Percentiles rank a stretch among this genome's conserved stretches.
Conservation (phyloP, 306 rosid species). For the Hylodesmum podocarpum region DNA sequence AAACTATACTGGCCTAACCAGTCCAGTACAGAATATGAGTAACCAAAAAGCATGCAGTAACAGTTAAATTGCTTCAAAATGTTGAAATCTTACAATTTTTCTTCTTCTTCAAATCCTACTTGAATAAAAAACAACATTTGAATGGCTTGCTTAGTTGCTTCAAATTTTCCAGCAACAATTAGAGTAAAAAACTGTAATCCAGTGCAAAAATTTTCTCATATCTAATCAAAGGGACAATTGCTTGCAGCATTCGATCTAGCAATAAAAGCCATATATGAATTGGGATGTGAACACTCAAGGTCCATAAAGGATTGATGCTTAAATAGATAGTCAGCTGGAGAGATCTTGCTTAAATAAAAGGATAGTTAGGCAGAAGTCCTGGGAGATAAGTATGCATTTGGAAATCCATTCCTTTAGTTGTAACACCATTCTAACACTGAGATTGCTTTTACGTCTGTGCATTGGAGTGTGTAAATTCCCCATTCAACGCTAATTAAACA, state of each 20-base stretch:
- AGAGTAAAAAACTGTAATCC: conserved; percentile 4
- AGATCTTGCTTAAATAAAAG: not conserved
- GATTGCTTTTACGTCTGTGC: not conserved
- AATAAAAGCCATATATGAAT: not conserved
- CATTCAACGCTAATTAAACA: not conserved
- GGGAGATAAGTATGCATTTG: not conserved
- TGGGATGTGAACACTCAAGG: not conserved
- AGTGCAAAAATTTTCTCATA: not conserved
- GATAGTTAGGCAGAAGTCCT: not conserved
- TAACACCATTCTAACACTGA: not conserved
- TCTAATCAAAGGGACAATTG: not conserved
- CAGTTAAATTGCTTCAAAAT: not conserved
- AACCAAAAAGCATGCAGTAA: not conserved
- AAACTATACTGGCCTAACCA: not conserved
- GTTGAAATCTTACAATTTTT: not conserved
- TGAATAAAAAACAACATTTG: not conserved
- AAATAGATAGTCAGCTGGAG: not conserved
- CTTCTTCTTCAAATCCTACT: not conserved
- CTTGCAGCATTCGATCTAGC: not conserved
- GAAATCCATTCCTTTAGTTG: not conserved
- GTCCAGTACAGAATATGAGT: not conserved
- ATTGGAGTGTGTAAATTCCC: not conserved
- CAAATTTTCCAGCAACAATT: conserved; percentile 8
- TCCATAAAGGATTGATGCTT: not conserved
- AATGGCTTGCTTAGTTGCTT: not conserved